Conservation (phyloP, 1,139 yeast genomes). For the Tardiomyces blankii region DNA sequence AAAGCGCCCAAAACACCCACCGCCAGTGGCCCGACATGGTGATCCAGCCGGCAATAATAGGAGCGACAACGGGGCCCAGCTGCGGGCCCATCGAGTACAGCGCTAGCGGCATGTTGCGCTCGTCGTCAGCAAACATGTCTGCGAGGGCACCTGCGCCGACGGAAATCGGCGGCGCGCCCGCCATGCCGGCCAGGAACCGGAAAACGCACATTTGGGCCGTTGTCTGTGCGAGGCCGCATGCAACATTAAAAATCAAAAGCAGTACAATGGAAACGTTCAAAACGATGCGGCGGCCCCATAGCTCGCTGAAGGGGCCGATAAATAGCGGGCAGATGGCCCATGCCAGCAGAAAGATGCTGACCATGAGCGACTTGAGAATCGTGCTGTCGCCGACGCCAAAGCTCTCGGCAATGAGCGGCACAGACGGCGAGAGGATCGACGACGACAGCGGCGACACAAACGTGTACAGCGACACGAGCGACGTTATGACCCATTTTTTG, state of each 20-base stretch:
- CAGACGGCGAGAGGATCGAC: slow-evolving; percentile 50
- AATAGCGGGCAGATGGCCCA: slow-evolving; percentile 55
- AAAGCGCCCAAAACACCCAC: slow-evolving; percentile 52
- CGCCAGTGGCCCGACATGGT: slow-evolving; percentile 39
- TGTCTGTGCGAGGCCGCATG: slow-evolving; percentile 44
- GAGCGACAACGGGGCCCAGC: slow-evolving; percentile 55
- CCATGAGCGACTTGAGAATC: slow-evolving; percentile 37
- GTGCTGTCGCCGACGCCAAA: slow-evolving; percentile 29
- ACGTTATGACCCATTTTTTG: slow-evolving; percentile 35
- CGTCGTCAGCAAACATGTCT: slow-evolving; percentile 44
- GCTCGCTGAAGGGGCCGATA: slow-evolving; percentile 51
- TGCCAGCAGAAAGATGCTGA: slow-evolving; percentile 48
- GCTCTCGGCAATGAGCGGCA: slow-evolving; percentile 33
- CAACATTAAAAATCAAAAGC: slow-evolving; percentile 42
- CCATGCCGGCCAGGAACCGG: slow-evolving; percentile 50
- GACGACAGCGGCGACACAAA: slow-evolving; percentile 50
- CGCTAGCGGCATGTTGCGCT: slow-evolving; percentile 48
- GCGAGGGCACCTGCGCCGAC: slow-evolving; percentile 67
- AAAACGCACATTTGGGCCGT: slow-evolving; percentile 46
- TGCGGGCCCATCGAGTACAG: slow-evolving; percentile 50
- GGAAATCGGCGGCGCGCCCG: slow-evolving; percentile 55
- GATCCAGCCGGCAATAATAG: slow-evolving; percentile 46
- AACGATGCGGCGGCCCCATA: slow-evolving; percentile 45
- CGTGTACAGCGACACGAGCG: slow-evolving; percentile 42
- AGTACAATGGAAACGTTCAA: slow-evolving; percentile 41